Evolutionary conservation across 192 early-diverging fungal genomes (phyloP), one percentile per base, ranked within the genome.

Genomic region (Coemansia sp.): DNA sequence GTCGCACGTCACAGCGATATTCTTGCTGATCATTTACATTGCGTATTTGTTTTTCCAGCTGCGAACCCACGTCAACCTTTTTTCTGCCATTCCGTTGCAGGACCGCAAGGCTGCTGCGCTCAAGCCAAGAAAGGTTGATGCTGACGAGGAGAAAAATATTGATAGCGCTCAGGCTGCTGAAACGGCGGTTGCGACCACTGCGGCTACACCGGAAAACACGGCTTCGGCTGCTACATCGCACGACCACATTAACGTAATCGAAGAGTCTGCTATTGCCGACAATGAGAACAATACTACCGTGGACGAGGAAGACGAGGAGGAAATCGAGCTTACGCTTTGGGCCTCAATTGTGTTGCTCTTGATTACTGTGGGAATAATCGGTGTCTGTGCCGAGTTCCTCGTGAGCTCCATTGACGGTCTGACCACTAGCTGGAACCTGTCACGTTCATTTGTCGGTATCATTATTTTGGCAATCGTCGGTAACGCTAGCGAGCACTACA

Each of bases 381-480:
- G 90, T 9, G 61, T 96, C 18, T 93, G 86, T 62, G 92, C 93
- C 38, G 94, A 98, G 64, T 89, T 83, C 59, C 73, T 98, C 6
- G 93, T 98, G 2, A 84, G 76, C 21, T 88, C 90, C 0, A 92
- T 98, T 37, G 89, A 93, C 47, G 87, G 85, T 15, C 64, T 98
- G 18, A 84, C 89, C 5, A 64, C 86, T 24, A 61, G 83, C 49
- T 91, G 88, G 85, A 70, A 85, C 42, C 76, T 97, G 24, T 85
- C 79, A 38, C 68, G 87, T n/a, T 88, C 88, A 4, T 98, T 98
- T 75, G 89, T 98, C 34, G 94, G 94, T 44, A 85, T 98, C 38
- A 90, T 96, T 66, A 63, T 98, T 11, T 64, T 98, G 36, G 93
- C 94, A 3, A 91, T 96, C 38, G 93, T 96, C 20, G 94, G 93